These are phyloP conservation scores for Arctostaphylos glauca DNA, from an alignment of 148 eudicot species.

Conservation along the genomic window DNA sequence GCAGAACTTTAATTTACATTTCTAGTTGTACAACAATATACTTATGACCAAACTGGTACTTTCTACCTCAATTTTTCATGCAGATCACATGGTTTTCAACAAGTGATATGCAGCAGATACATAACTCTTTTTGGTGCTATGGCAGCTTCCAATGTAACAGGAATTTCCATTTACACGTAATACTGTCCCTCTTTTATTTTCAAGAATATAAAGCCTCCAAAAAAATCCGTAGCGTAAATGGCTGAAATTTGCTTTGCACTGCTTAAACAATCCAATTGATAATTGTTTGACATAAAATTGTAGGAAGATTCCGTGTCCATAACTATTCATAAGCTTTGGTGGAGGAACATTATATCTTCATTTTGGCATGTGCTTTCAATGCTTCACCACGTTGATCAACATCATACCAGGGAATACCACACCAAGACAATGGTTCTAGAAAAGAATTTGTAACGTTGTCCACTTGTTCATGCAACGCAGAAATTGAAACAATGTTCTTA, in stretches of 20 bases:
- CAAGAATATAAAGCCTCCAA: not conserved
- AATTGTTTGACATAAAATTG: not conserved
- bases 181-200: not conserved
- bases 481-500: not conserved
- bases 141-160: not conserved
- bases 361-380: not conserved
- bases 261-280: not conserved
- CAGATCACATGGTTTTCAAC: not conserved
- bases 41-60: not conserved
- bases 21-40: conserved; percentile 6
- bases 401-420: not conserved
- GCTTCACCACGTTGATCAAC: not conserved
- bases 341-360: not conserved
- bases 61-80: not conserved
- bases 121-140: not conserved
- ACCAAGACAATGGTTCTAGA: not conserved
- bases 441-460: not conserved
- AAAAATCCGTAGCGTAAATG: not conserved
- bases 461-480: not conserved
- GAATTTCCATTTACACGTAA: not conserved
- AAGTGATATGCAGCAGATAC: not conserved
- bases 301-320: not conserved
- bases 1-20: not conserved
- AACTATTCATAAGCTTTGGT: not conserved
- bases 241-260: not conserved